Evolutionary conservation across 345 rosid genomes (phyloP), one percentile per base, ranked within the genome.

Genomic region (Acer saccharum): DNA sequence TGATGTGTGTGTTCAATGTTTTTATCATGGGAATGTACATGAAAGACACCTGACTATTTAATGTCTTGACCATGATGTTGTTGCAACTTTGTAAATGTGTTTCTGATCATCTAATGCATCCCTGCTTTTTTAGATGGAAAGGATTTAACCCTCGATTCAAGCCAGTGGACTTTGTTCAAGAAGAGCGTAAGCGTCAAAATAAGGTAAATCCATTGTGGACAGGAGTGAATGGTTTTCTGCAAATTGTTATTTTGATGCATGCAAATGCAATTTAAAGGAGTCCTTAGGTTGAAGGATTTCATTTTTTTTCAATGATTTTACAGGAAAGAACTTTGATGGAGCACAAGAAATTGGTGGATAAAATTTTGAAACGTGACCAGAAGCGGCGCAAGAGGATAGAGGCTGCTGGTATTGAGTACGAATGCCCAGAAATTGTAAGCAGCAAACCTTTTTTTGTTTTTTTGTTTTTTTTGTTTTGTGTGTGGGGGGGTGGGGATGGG

Each of bases 271-370:
- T 13, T 72, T 52, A 2, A 46, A 20, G 23, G 52, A 32, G 9
- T 10, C 7, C 29, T 48, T 14, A 12, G 16, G 11, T 12, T 44
- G 5, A n/a, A 25, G 46, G 11, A 7, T 21, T 11, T 11, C 32
- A 29, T 29, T 29, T 29, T 29, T 29, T 29, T 29, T 2, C 32
- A 29, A 32, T 57, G 57, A 79, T 35, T 84, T 62, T 29, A 29
- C 88, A 96, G 99, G 97, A 92, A 79, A 90, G 97, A 85, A 94
- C 98, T 78, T 68, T 94, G 79, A 94, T 88, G 68, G 99, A 89
- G 78, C 95, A 94, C 76, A 89, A 81, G 70, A 94, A 94, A 76
- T 48, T 90, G 90, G 85, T 94, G 54, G 85, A 84, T 54, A 90
- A 85, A 84, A 91, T 96, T 68, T 57, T 90, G 68, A 89, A 92